Evolutionary conservation across 2,329 filamentous ascomycete genomes (phyloP), one percentile per base, ranked within the genome.

Genomic region (Diaporthe caulivora): DNA sequence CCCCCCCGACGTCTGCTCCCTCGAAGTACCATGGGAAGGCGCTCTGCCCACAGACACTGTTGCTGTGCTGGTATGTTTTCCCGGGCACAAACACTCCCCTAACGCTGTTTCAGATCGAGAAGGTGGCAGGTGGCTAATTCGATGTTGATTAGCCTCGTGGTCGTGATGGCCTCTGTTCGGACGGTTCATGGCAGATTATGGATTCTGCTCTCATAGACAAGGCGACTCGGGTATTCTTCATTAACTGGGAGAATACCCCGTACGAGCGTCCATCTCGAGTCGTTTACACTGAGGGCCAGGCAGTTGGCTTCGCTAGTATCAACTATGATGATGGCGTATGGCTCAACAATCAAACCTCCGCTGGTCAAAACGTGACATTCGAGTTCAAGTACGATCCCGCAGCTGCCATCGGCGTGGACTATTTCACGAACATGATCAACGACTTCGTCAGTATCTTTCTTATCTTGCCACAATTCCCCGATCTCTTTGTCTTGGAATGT

Each of bases 351-450:
- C 57, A 62, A n/a, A 44, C 37, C 24, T 1, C 21, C 3, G n/a
- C 57, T 1, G 57, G 57, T 21, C 8, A 44, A 9, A 62, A 62
- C 29, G 57, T 62, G 37, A 62, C 57, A 0, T 62, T 62, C 21
- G 57, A 62, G 24, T 21, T 62, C 6, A 44, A 44, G 44, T 44
- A 62, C n/a, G 57, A 62, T 9, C 57, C 57, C 5, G n/a, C 37
- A 24, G 57, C 24, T 29, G 57, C 57, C 15, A 29, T 62, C 8
- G 57, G 57, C 1, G 21, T 44, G 13, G 57, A 62, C 17, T 44
- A 24, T 3, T 62, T 70, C 40, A 57, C 40, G 3, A 55, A 44
- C 34, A 70, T 31, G 53, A 70, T 70, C 37, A 70, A 72, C 49
- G n/a, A 18, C 0, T 84, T 78, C 72, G n/a, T n/a, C n/a, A n/a